phyloP scores from a whole-genome alignment of 78 protist genomes.

The Dictyostelium firmibasis region DNA sequence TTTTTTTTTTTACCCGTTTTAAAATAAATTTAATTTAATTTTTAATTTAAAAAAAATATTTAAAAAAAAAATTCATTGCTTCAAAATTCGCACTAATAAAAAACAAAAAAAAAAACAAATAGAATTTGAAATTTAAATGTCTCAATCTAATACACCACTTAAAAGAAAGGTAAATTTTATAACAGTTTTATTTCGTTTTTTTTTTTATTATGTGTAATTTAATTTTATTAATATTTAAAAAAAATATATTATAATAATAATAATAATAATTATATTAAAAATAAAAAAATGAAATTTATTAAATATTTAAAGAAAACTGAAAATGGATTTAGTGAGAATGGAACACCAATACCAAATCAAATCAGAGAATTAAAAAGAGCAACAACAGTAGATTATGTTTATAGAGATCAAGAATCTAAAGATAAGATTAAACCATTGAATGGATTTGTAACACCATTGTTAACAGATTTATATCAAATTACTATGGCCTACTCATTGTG shows the following conservation, averaged over 20 bases:
- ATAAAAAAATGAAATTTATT: neutral
- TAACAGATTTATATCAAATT: constrained; percentile 91
- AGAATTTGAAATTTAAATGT: neutral
- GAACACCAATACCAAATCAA: neutral
- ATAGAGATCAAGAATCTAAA: constrained; percentile 6
- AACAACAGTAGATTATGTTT: constrained; percentile 45
- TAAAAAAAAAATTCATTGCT: neutral
- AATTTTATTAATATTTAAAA: too few species aligned
- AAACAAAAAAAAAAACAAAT: neutral
- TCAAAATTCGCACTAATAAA: neutral
- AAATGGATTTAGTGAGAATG: neutral
- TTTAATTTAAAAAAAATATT: neutral
- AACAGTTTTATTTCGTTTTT: neutral
- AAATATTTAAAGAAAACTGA: neutral
- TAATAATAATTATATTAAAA: neutral
- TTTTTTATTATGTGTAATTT: too few species aligned
- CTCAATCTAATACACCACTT: neutral
- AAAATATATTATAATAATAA: neutral
- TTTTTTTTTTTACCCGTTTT: neutral
- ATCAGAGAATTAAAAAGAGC: constrained; percentile 65
- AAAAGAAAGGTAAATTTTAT: neutral
- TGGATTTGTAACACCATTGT: constrained; percentile 82
- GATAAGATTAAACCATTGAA: constrained; percentile 55
- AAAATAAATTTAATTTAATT: neutral
- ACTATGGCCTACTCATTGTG: constrained; percentile 94